phyloP scores from a whole-genome alignment of 2,329 filamentous ascomycete genomes.

The Cladosporium sp. region DNA sequence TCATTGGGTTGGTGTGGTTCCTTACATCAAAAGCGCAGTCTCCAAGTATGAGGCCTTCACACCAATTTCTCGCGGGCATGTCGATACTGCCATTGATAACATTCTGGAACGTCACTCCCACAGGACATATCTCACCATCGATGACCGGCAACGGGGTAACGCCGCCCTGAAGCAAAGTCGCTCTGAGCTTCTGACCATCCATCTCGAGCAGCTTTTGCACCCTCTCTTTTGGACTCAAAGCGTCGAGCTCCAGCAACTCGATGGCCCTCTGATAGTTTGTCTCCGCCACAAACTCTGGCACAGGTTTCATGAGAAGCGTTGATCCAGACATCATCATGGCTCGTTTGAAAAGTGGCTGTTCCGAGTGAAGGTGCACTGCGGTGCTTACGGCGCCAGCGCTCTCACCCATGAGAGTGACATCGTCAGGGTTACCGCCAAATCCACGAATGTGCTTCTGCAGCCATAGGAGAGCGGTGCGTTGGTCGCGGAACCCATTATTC shows the following conservation, averaged over 20 bases:
- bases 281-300: constrained; percentile 38
- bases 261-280: constrained; percentile 38
- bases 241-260: constrained; percentile 36
- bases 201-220: constrained; percentile 38
- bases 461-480: constrained; percentile 35
- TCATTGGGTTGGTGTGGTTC: constrained; percentile 26
- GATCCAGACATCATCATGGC: constrained; percentile 41
- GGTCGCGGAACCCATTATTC: constrained; percentile 26
- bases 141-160: constrained; percentile 34
- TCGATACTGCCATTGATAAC: constrained; percentile 25
- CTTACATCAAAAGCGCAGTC: constrained; percentile 41
- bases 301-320: constrained; percentile 36
- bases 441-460: constrained; percentile 32
- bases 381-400: constrained; percentile 43
- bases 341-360: constrained; percentile 38
- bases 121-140: constrained; percentile 39
- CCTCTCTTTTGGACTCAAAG: constrained; percentile 35
- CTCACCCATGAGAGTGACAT: constrained; percentile 42
- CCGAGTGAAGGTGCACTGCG: constrained; percentile 29
- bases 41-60: constrained; percentile 43
- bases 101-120: constrained; percentile 14
- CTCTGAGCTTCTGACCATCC: constrained; percentile 39
- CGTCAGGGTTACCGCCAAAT: constrained; percentile 36
- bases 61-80: constrained; percentile 43
- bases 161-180: constrained; percentile 33